A percentile compares a stretch with the other conserved stretches of the same genome.
phyloP scores from a whole-genome alignment of 306 rosid species.

The Trifolium dubium region DNA sequence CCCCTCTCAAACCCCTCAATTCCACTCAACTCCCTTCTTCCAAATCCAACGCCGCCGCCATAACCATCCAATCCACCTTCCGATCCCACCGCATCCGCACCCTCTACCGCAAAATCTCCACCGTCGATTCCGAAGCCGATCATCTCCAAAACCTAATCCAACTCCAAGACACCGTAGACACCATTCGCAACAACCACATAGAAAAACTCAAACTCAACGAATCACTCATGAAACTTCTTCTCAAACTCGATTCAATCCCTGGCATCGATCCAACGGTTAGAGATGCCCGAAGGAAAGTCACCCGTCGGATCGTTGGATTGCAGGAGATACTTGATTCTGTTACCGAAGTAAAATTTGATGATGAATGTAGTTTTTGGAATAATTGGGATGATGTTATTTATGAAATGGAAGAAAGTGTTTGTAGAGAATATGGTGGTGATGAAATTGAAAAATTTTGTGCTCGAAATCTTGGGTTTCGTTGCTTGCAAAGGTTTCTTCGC shows the following conservation, averaged over 20 bases:
- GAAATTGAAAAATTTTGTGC: conserved; percentile 76
- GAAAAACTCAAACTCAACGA: conserved; percentile 85
- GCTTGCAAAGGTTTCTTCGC: conserved; percentile 81
- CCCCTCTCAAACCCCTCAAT: conserved; percentile 48
- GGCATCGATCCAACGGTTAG: conserved; percentile 82
- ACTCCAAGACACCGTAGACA: conserved; percentile 93
- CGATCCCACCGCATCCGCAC: conserved; percentile 73
- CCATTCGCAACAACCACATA: conserved; percentile 62
- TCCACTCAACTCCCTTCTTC: conserved; percentile 48
- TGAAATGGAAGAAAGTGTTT: conserved; percentile 80
- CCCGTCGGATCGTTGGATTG: conserved; percentile 85
- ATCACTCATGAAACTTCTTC: conserved; percentile 72
- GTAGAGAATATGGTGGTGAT: conserved; percentile 80
- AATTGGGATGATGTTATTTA: conserved; percentile 75
- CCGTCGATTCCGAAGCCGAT: conserved; percentile 68
- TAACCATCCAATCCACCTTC: conserved; percentile 74
- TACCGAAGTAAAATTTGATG: conserved; percentile 53
- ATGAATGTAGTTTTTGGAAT: conserved; percentile 46
- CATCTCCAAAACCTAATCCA: conserved; percentile 67
- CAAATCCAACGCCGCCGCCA: conserved; percentile 49
- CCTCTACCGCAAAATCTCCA: conserved; percentile 59
- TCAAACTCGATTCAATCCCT: conserved; percentile 81
- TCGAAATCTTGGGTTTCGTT: conserved; percentile 77
- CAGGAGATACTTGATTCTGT: conserved; percentile 88
- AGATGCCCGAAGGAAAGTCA: conserved; percentile 79